A percentile compares a stretch with the other conserved stretches of the same genome.
Evolutionary conservation across 2,329 filamentous ascomycete genomes (phyloP).

Genomic region (Sporothrix brasiliensis): DNA sequence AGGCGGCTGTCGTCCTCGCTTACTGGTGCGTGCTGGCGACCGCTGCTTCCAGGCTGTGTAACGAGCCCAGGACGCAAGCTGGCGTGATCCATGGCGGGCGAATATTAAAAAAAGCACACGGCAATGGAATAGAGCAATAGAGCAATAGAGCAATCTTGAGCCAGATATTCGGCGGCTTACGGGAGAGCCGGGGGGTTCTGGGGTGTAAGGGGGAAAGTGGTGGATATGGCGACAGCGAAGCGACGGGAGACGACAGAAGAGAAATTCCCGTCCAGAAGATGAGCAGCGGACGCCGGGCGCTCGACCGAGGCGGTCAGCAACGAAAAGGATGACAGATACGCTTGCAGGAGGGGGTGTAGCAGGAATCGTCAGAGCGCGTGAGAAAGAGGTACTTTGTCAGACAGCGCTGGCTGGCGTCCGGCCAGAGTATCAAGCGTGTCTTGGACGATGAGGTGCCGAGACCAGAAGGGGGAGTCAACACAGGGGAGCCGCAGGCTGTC

Average conservation of each 20-base stretch:
- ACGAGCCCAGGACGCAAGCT: constrained; percentile 29
- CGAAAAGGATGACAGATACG: not conserved
- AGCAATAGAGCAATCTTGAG: not conserved
- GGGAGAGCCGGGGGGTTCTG: constrained; percentile 9
- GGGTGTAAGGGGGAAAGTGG: not conserved
- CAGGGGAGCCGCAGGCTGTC: not conserved
- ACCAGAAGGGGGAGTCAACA: not conserved
- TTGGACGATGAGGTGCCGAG: not conserved
- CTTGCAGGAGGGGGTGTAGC: not conserved
- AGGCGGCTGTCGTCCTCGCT: constrained; percentile 11
- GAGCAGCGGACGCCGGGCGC: not conserved
- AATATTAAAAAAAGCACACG: constrained; percentile 16
- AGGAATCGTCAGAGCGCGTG: not conserved
- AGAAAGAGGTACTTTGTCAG: constrained; percentile 20
- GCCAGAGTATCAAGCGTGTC: constrained; percentile 19
- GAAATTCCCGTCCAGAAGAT: not conserved
- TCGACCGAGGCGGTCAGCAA: constrained; percentile 26
- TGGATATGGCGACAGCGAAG: constrained; percentile 4
- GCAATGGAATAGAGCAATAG: not conserved
- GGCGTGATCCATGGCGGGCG: constrained; percentile 34
- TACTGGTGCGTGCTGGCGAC: constrained; percentile 27
- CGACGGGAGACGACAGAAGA: constrained; percentile 17
- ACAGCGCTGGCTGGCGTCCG: constrained; percentile 7
- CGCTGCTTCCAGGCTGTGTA: constrained; percentile 23
- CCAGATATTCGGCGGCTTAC: not conserved